Base-by-base conservation (phyloP, 2,329 filamentous ascomycete genomes). In the Dothiorella sarmentorum region DNA sequence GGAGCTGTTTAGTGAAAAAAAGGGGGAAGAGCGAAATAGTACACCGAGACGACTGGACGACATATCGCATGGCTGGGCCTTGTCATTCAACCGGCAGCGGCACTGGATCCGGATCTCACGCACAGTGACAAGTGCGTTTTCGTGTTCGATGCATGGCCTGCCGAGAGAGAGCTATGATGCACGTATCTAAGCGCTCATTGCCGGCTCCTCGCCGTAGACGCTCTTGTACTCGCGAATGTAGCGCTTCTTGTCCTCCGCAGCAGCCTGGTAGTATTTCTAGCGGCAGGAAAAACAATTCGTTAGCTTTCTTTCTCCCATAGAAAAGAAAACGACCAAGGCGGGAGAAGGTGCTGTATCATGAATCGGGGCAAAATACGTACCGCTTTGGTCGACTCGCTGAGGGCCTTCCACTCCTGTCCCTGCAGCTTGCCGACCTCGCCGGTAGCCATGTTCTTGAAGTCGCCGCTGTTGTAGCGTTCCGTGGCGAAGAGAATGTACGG, bases 371-470 rank as follows among this genome's bases (percentile, higher is more conserved):
- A 10, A 31, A 11, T 6, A 61, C 65, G 26, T 66, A 81, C 80
- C 74, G 81, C 71, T 66, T 78, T 81, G 65, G 82, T 76, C n/a
- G 62, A 66, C 9, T 69, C 69, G 56, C 68, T 69, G 45, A 85
- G 66, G 2, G 66, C 72, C 58, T 76, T 78, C 76, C 75, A 85
- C 65, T 85, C 82, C 27, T 69, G 62, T 0, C 52, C 60, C 17
- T 81, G 67, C 37, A 81, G 66, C 62, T 70, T 76, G 6, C 64
- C 6, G 2, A 69, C 63, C 2, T 86, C 80, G 0, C 3, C 2
- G 0, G 73, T 0, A 0, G 56, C 7, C 59, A 85, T 76, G 45
- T 76, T 71, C 59, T 75, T 77, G 58, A 83, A 76, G 53, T 86
- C 84, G 18, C 78, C 79, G 44, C 73, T 77, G 1, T 61, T 62